Percentiles rank a stretch among this genome's conserved stretches.
Evolutionary conservation across 192 early-diverging fungal species (phyloP).

Genomic region (Gigaspora rosea): DNA sequence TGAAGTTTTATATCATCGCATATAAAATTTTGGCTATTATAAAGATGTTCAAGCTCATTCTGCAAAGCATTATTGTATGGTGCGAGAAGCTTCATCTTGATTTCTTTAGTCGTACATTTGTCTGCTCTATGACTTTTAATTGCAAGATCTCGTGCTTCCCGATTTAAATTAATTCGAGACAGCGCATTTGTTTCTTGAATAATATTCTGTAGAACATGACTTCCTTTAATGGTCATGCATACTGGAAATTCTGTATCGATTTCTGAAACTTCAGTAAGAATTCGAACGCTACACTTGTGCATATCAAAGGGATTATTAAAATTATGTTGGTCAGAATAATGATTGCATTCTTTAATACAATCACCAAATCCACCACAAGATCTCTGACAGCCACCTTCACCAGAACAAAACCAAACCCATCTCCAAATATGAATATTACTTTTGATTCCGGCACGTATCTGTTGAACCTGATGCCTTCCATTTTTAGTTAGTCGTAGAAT

Average conservation of each 20-base stretch:
- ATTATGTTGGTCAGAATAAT: too few relatives aligned
- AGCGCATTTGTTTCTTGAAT: neutral
- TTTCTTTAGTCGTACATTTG: neutral
- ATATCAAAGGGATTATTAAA: neutral
- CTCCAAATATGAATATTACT: too few relatives aligned
- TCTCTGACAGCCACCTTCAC: too few relatives aligned
- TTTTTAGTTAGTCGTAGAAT: too few relatives aligned
- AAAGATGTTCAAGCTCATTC: neutral
- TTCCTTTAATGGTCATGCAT: neutral
- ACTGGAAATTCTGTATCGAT: neutral
- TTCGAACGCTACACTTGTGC: neutral
- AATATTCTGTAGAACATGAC: neutral
- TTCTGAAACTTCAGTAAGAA: neutral
- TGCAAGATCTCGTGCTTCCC: neutral
- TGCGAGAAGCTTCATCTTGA: neutral
- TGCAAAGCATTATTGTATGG: neutral
- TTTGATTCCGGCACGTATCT: too few relatives aligned
- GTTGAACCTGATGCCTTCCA: too few relatives aligned
- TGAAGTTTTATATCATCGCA: neutral
- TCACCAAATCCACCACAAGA: too few relatives aligned
- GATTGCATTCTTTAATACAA: too few relatives aligned
- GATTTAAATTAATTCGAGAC: neutral
- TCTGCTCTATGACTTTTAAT: neutral
- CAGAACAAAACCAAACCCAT: too few relatives aligned
- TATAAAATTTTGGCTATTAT: neutral